A percentile compares a stretch with the other conserved stretches of the same genome.
Evolutionary conservation across 2,329 filamentous ascomycete species (phyloP).

Genomic region (Paramyrothecium roridum): DNA sequence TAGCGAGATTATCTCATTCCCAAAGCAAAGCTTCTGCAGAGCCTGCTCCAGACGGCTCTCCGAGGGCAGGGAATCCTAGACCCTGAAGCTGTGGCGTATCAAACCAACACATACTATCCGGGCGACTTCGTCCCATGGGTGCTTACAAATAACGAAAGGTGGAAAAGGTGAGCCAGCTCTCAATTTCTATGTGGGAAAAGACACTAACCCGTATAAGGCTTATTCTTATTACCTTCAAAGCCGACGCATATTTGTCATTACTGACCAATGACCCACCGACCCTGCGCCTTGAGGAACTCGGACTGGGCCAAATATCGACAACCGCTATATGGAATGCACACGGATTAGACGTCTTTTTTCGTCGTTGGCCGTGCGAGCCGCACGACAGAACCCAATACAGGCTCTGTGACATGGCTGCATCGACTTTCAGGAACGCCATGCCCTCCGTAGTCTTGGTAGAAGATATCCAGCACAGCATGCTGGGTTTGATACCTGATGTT

Average conservation of each 20-base stretch:
- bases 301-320: conserved; percentile 27
- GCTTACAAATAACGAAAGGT: conserved; percentile 23
- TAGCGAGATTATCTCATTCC: conserved; percentile 14
- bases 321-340: conserved; percentile 33
- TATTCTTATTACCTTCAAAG: conserved; percentile 29
- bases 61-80: conserved; percentile 33
- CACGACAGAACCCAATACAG: conserved; percentile 22
- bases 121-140: conserved; percentile 35
- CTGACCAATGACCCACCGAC: conserved; percentile 25
- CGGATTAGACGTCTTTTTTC: conserved; percentile 32
- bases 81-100: conserved; percentile 26
- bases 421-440: conserved; percentile 19
- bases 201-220: conserved; percentile 20
- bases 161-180: conserved; percentile 26
- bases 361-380: conserved; percentile 27
- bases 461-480: conserved; percentile 28
- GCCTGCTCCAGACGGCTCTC: conserved; percentile 27
- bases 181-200: neutral
- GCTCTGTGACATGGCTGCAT: conserved; percentile 22
- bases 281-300: conserved; percentile 32
- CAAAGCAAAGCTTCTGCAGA: conserved; percentile 27
- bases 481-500: conserved; percentile 24
- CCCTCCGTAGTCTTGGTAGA: conserved; percentile 25
- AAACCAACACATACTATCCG: conserved; percentile 29
- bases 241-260: conserved; percentile 34